Evolutionary conservation across 2,329 filamentous ascomycete species (phyloP).

Genomic region (Fusarium nisikadoi): DNA sequence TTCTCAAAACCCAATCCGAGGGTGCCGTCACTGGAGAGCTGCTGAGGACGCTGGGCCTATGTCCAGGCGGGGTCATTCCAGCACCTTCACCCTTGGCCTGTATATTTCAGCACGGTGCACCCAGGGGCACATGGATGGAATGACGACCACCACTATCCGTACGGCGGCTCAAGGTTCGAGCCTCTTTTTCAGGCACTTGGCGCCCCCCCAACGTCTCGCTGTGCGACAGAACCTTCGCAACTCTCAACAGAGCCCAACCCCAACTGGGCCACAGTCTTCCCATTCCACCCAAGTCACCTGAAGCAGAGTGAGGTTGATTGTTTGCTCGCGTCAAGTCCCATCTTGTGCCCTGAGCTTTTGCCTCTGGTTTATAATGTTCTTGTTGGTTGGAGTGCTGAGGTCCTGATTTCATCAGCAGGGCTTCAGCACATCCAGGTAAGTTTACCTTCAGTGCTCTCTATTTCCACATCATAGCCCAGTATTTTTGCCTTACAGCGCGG

Average conservation of each 20-base stretch:
- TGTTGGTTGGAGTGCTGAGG: neutral
- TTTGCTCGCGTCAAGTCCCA: neutral
- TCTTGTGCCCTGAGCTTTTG: neutral
- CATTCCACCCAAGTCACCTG: neutral
- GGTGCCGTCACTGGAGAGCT: constrained; percentile 22
- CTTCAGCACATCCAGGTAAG: constrained; percentile 5
- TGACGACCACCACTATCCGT: constrained; percentile 26
- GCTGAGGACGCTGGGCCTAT: constrained; percentile 25
- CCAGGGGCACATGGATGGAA: constrained; percentile 30
- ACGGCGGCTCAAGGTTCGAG: constrained; percentile 14
- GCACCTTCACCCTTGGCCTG: constrained; percentile 44
- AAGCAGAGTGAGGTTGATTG: neutral
- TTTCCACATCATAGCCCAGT: neutral
- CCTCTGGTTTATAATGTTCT: neutral
- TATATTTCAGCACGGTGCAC: constrained; percentile 44
- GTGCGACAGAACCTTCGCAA: constrained; percentile 26
- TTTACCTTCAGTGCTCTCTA: neutral
- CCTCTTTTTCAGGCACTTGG: constrained; percentile 35
- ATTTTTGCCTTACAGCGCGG: neutral
- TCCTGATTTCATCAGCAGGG: neutral
- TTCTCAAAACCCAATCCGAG: constrained; percentile 37
- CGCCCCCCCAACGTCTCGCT: constrained; percentile 24
- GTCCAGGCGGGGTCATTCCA: constrained; percentile 44
- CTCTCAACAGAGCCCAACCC: constrained; percentile 16
- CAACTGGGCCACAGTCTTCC: neutral